Conservation (phyloP, 2,329 filamentous ascomycete genomes). For the Ilyonectria robusta region DNA sequence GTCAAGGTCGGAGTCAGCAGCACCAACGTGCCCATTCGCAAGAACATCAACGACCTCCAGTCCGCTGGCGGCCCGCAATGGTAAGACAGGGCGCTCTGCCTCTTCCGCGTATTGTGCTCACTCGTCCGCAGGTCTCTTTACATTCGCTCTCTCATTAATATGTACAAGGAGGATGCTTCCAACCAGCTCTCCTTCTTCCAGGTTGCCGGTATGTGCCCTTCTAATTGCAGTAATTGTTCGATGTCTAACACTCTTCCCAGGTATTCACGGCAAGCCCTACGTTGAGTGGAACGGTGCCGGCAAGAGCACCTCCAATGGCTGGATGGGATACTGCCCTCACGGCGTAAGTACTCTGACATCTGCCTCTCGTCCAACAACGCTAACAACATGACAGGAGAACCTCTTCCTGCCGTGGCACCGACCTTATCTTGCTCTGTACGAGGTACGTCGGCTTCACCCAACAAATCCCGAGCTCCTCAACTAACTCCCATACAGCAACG, state of each 20-base stretch:
- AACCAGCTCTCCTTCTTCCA: conserved; percentile 65
- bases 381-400: conserved; percentile 56
- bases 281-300: conserved; percentile 60
- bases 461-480: background rate
- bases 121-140: conserved; percentile 62
- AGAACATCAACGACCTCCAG: conserved; percentile 28
- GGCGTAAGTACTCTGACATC: conserved; percentile 50
- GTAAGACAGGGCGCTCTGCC: background rate
- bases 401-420: conserved; percentile 70
- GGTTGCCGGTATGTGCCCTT: conserved; percentile 57
- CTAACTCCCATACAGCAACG: conserved; percentile 5
- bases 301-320: conserved; percentile 43
- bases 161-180: conserved; percentile 58
- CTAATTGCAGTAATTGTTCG: background rate
- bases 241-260: conserved; percentile 34
- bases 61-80: conserved; percentile 21
- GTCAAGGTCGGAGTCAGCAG: conserved; percentile 79
- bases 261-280: conserved; percentile 60
- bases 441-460: conserved; percentile 50
- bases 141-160: conserved; percentile 60
- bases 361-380: conserved; percentile 1
- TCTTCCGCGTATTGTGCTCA: conserved; percentile 17
- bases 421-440: conserved; percentile 67
- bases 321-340: conserved; percentile 63
- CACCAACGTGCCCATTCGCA: conserved; percentile 15